Base-by-base conservation (phyloP, 2,329 filamentous ascomycete species). In the Alternaria angustiovoidea region DNA sequence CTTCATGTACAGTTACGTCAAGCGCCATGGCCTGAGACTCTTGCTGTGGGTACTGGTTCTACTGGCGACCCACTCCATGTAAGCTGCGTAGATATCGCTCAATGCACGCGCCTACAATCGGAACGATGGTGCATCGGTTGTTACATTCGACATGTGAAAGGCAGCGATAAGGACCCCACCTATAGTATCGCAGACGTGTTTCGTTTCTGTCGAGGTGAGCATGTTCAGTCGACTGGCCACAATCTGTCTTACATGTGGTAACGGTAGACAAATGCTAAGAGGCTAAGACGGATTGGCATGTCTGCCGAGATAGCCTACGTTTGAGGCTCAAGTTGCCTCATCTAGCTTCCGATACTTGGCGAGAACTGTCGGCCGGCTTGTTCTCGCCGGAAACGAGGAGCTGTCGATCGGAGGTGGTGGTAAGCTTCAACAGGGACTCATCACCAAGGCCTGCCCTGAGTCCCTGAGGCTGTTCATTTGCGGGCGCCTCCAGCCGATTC, bases 1-100 rank as follows among this genome's bases (percentile, higher is more conserved):
- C 51, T 54, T 49, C 62, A 64, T 67, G 70, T 71, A 67, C 57
- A 51, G 61, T 72, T 70, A 75, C 72, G 72, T 75, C 71, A 75
- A 71, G 68, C 65, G 65, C 42, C 36, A 22, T 43, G 49, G 52
- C 34, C 43, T 47, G 44, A 59, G 60, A 63, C 60, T 56, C 32
- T 54, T 20, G 56, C 58, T 74, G 68, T 73, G 71, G 71, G 58
- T 71, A 72, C 71, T 36, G 49, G n/a, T 32, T 59, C 28, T 61
- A 51, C 49, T 51, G 48, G 49, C 32, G 64, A 55, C 64, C 67
- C 63, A 70, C 68, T 57, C 34, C 54, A n/a, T 54, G 55, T 66
- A 60, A 59, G 62, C 56, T 56, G 55, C 49, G 46, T 51, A 55
- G 54, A 59, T 65, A 61, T 62, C 55, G 63, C 65, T 56, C 57